phyloP scores from a whole-genome alignment of 2,329 filamentous ascomycete genomes.

The Macrophomina phaseolina region DNA sequence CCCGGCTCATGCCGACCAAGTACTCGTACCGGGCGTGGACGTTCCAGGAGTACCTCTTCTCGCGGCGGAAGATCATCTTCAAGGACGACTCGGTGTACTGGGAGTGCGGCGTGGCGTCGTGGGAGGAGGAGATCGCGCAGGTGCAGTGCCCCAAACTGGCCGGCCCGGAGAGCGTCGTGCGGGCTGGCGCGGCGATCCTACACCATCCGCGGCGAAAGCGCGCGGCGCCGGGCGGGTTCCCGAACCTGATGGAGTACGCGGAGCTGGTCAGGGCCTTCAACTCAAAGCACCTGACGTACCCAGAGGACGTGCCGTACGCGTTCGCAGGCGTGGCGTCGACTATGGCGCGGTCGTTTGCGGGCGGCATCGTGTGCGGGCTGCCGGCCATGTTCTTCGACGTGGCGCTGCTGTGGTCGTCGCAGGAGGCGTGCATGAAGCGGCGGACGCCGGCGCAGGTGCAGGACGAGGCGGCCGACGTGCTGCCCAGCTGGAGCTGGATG shows the following conservation, averaged over 20 bases:
- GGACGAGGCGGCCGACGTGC: neutral
- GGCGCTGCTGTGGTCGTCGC: conserved; percentile 30
- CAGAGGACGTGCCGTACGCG: conserved; percentile 29
- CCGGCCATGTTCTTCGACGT: conserved; percentile 32
- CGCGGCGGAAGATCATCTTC: conserved; percentile 26
- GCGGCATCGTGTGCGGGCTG: conserved; percentile 31
- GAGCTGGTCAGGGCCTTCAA: conserved; percentile 6
- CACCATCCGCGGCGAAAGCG: neutral
- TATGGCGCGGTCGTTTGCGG: conserved; percentile 23
- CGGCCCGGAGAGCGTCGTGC: neutral
- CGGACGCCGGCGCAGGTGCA: neutral
- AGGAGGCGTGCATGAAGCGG: conserved; percentile 17
- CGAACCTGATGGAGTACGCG: conserved; percentile 6
- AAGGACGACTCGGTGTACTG: conserved; percentile 25
- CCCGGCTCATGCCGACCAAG: conserved; percentile 19
- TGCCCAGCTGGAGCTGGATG: conserved; percentile 29
- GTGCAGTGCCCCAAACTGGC: conserved; percentile 2
- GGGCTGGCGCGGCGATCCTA: neutral
- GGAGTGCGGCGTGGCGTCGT: conserved; percentile 10
- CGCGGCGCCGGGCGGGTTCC: neutral
- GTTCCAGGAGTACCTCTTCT: conserved; percentile 29
- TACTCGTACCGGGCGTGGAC: conserved; percentile 28
- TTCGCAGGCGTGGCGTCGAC: conserved; percentile 28
- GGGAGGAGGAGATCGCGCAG: conserved; percentile 27
- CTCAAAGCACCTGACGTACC: conserved; percentile 7